Conservation (phyloP, 2,329 filamentous ascomycete genomes). For the Fusarium nelsonii region DNA sequence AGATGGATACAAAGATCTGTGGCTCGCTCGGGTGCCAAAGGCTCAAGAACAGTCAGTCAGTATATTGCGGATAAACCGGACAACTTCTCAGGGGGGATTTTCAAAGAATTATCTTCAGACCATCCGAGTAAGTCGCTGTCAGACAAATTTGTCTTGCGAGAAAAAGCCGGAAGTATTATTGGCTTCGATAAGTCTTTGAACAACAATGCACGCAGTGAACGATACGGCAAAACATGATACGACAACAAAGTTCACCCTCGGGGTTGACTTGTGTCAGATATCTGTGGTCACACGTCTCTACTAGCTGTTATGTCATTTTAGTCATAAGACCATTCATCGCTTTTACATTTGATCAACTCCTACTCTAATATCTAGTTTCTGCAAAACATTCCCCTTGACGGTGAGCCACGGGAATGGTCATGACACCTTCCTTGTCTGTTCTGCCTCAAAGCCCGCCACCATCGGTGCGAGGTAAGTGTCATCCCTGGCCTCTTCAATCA, state of each 20-base stretch:
- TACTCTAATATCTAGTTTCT: slow-evolving; percentile 41
- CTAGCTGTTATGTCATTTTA: neutral
- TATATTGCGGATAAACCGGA: too few species aligned
- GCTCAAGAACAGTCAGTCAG: neutral
- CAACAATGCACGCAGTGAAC: too few species aligned
- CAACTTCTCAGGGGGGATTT: too few species aligned
- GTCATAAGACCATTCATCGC: slow-evolving; percentile 27
- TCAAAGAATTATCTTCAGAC: too few species aligned
- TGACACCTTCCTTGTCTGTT: slow-evolving; percentile 17
- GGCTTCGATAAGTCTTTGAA: too few species aligned
- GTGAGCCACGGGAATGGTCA: slow-evolving; percentile 4
- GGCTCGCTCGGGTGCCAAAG: neutral
- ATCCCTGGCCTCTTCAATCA: slow-evolving; percentile 25
- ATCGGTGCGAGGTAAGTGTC: slow-evolving; percentile 1
- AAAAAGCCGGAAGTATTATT: too few species aligned
- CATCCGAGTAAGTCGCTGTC: too few species aligned
- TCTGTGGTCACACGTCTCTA: neutral
- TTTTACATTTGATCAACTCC: slow-evolving; percentile 40
- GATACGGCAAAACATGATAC: too few species aligned
- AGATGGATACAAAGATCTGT: neutral
- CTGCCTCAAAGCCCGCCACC: slow-evolving; percentile 7
- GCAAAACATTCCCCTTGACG: slow-evolving; percentile 13
- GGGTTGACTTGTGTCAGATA: neutral
- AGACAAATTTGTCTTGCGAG: too few species aligned
- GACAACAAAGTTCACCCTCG: neutral